Conservation (phyloP, 352 stramenopile species). For the Globisporangium cystogenes region DNA sequence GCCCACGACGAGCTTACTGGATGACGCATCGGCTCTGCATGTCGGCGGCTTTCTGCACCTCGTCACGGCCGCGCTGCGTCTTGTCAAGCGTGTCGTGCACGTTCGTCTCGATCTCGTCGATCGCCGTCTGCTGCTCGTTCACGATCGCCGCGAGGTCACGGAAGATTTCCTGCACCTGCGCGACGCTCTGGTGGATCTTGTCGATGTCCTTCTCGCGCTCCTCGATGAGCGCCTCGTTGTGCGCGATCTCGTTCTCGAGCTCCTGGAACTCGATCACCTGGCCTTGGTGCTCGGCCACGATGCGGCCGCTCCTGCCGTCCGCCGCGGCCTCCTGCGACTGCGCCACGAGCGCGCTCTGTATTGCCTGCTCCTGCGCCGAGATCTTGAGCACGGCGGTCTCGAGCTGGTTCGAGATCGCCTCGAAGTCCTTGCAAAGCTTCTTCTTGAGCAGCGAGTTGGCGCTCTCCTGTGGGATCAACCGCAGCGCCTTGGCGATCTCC, state of each 20-base stretch:
- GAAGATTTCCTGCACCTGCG: slow-evolving; percentile 90
- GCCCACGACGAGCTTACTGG: slow-evolving; percentile 22
- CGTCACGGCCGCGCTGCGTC: slow-evolving; percentile 74
- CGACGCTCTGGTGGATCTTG: slow-evolving; percentile 87
- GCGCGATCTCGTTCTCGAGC: slow-evolving; percentile 79
- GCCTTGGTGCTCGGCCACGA: slow-evolving; percentile 64
- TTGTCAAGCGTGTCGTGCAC: slow-evolving; percentile 80
- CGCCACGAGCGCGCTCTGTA: slow-evolving; percentile 39
- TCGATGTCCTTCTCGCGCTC: slow-evolving; percentile 84
- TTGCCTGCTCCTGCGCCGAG: slow-evolving; percentile 51
- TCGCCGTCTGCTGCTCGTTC: slow-evolving; percentile 74
- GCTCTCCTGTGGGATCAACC: slow-evolving; percentile 46
- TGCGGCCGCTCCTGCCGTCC: slow-evolving; percentile 22
- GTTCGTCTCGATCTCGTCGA: slow-evolving; percentile 84
- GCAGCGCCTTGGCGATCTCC: slow-evolving; percentile 66
- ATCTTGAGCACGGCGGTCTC: slow-evolving; percentile 64
- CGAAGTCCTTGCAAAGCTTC: slow-evolving; percentile 82
- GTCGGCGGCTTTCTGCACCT: slow-evolving; percentile 85
- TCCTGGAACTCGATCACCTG: slow-evolving; percentile 78
- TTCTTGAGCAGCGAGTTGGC: slow-evolving; percentile 68
- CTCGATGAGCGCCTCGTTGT: slow-evolving; percentile 88
- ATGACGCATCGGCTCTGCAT: slow-evolving; percentile 65
- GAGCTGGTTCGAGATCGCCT: slow-evolving; percentile 65
- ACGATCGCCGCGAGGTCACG: slow-evolving; percentile 83
- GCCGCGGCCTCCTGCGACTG: slow-evolving; percentile 7